Evolutionary conservation across 805 yeast species (phyloP), one percentile per base, ranked within the genome.

Genomic region (Cyberlindnera veronae): DNA sequence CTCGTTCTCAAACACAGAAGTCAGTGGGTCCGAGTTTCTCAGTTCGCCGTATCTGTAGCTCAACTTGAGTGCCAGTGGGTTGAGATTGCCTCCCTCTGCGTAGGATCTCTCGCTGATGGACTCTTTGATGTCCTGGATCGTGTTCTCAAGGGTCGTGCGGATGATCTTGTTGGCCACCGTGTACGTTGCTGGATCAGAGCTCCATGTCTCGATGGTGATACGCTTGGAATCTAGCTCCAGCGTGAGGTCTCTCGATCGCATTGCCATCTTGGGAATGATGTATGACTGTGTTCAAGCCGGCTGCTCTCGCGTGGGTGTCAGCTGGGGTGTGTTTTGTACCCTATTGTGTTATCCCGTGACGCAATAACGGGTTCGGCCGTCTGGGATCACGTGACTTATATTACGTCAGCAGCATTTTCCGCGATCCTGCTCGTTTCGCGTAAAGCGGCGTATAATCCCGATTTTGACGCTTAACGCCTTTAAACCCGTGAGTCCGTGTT

Each of bases 51-150:
- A 22, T 17, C 41, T 33, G 30, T 42, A 47, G 9, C 29, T 44
- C 3, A 49, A 18, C 17, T 36, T 45, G 15, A 57, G 15, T 2
- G 47, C 32, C 12, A 41, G 16, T 12, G 60, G 54, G 19, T 45
- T 51, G 27, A 55, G 36, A 1, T 26, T 24, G 1, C 53, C 53
- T 3, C 46, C 48, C 3, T 21, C 36, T 2, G 36, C 33, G 8
- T 27, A 22, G 4, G 59, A 54, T 14, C 59, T 36, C 10, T 41
- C 35, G 9, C 51, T 31, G 5, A 57, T 39, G 5, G 49, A 41
- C 31, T 57, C 59, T 18, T 53, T 49, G 10, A 57, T 14, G 31
- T 57, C 61, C 29, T 44, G 48, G 1, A 57, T 45, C 1, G 59
- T 54, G 34, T 55, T 57, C 11, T 51, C 53, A 17, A 55, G 29